Evolutionary conservation across 768 basidiomycete genomes (phyloP).

Genomic region (Trametes punicea): DNA sequence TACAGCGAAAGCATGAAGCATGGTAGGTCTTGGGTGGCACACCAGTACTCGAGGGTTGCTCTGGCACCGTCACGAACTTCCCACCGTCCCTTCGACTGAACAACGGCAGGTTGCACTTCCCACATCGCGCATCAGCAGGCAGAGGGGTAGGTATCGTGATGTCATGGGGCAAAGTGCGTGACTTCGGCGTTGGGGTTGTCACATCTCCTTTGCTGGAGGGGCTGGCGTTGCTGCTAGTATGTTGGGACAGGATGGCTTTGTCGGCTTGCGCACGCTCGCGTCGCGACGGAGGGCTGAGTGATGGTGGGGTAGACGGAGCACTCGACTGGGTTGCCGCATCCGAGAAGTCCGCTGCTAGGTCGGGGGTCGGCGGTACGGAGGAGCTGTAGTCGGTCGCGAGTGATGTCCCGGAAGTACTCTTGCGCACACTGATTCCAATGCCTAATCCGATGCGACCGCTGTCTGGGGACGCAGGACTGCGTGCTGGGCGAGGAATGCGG

Average conservation of each 20-base stretch:
- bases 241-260: conserved; percentile 5
- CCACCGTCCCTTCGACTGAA: conserved; percentile 57
- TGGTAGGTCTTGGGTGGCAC: conserved; percentile 63
- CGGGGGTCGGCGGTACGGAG: conserved; percentile 50
- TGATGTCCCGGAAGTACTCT: conserved; percentile 10
- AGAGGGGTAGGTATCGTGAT: conserved; percentile 33
- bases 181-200: conserved; percentile 30
- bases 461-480: background rate
- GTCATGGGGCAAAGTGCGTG: conserved; percentile 15
- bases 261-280: conserved; percentile 9
- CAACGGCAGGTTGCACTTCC: conserved; percentile 55
- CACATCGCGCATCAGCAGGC: conserved; percentile 48
- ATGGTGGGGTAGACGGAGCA: conserved; percentile 50
- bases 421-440: conserved; percentile 8
- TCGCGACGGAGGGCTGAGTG: conserved; percentile 33
- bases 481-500: conserved; percentile 16
- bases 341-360: conserved; percentile 57
- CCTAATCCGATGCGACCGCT: conserved; percentile 7
- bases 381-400: conserved; percentile 23
- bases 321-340: conserved; percentile 55
- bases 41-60: conserved; percentile 36
- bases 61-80: conserved; percentile 70
- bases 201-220: conserved; percentile 11
- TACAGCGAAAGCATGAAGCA: conserved; percentile 72
- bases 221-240: background rate